Evolutionary conservation across 2,329 filamentous ascomycete genomes (phyloP), one percentile per base, ranked within the genome.

Genomic region (Botrytis deweyae): DNA sequence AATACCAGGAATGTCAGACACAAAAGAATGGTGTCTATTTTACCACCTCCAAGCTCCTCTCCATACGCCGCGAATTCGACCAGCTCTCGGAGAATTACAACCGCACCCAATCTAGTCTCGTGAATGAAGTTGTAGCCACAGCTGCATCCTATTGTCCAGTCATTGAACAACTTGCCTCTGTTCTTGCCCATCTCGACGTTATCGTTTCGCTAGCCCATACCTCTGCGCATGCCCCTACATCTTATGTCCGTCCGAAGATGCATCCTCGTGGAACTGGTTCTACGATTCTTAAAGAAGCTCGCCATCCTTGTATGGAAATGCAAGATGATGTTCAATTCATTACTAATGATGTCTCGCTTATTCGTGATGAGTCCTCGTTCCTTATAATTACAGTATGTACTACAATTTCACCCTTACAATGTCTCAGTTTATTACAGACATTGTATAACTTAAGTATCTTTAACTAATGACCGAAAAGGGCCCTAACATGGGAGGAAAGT

Each of bases 401-500:
- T 14, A 25, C 9, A 52, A 52, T n/a, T n/a, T 14, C 10, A 52
- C 4, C 22, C 4, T 4, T 3, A 49, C 22, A 49, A 25, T 25
- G 20, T 4, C 6, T 25, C 46, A 49, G 4, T 12, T 49, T 9
- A 1, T 49, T 49, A 25, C 22, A 12, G 12, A 25, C 46, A 49
- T 25, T 49, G 22, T 49, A 3, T 25, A 22, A 1, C 44, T 49
- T 4, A 20, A 49, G 2, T 22, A 10, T n/a, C n/a, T n/a, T n/a
- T n/a, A n/a, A n/a, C n/a, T n/a, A n/a, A n/a, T n/a, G n/a, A n/a
- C n/a, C n/a, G n/a, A n/a, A n/a, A n/a, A n/a, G n/a, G n/a, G n/a
- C n/a, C n/a, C n/a, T n/a, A n/a, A 99, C 83, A 99, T 99, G 96
- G 97, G 96, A 78, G 96, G 96, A 79, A 99, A 99, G 84, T 97